Conservation (phyloP, 1,284 basidiomycete species). For the Leccinum pseudoinsigne region DNA sequence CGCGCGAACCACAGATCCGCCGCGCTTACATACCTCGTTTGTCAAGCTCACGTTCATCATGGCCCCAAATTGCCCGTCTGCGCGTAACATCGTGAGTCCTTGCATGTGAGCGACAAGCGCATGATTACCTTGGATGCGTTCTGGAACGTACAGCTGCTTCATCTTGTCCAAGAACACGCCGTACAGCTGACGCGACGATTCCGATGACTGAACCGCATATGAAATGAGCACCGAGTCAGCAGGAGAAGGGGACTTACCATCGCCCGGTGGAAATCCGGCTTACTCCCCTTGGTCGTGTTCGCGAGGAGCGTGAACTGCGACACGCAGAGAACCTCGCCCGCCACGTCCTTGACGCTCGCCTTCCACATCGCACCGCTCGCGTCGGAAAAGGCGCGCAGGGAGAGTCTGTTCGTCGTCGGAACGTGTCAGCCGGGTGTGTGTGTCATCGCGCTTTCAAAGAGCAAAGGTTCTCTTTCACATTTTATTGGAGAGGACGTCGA, state of each 20-base stretch:
- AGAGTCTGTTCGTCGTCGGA: conserved; percentile 46
- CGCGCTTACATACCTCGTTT: conserved; percentile 66
- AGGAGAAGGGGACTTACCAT: conserved; percentile 54
- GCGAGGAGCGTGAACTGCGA: conserved; percentile 92
- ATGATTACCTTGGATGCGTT: conserved; percentile 73
- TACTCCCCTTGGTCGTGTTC: conserved; percentile 83
- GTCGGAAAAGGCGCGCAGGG: conserved; percentile 74
- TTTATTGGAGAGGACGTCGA: conserved; percentile 74
- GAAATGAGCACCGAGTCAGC: neutral
- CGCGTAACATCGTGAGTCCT: conserved; percentile 1
- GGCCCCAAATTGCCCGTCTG: conserved; percentile 90
- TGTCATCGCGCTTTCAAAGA: conserved; percentile 8
- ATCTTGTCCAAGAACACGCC: conserved; percentile 69
- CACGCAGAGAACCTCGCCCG: conserved; percentile 86
- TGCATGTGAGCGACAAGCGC: neutral
- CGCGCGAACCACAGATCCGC: neutral
- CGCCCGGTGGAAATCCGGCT: conserved; percentile 89
- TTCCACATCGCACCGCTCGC: conserved; percentile 72
- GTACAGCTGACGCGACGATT: conserved; percentile 72
- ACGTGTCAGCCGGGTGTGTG: conserved; percentile 8
- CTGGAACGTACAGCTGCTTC: conserved; percentile 60
- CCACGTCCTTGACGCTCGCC: conserved; percentile 77
- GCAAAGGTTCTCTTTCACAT: conserved; percentile 46
- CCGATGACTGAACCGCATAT: conserved; percentile 48
- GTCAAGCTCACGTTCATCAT: conserved; percentile 89